Base-by-base conservation (phyloP, 2,329 filamentous ascomycete species). In the Cladosporium sp. region DNA sequence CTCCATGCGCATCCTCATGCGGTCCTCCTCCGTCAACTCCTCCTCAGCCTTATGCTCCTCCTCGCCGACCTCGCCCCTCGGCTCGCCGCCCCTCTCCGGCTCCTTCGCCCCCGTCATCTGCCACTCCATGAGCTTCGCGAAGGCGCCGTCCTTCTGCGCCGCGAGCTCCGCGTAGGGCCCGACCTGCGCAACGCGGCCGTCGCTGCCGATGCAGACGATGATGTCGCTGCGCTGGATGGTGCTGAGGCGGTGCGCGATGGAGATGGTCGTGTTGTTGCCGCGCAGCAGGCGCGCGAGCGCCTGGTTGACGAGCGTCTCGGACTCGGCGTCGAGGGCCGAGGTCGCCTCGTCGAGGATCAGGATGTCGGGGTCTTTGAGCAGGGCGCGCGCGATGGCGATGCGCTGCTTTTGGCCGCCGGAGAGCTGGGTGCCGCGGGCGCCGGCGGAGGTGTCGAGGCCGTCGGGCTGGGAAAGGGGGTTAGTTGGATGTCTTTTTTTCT, bases 61-160 rank as follows among this genome's bases (percentile, higher is more conserved):
- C 28, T 72, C 56, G 40, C 72, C 67, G 2, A 53, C 43, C 56
- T 80, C 70, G 11, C 61, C 68, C 58, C 48, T 18, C 46, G 54
- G 35, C 38, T 46, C 16, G 48, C 46, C 4, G 41, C 46, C 1
- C 9, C 16, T 67, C 52, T 22, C 59, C 38, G 56, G 46, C 58
- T 57, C 14, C 34, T 55, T 19, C 34, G 51, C 16, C 10, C 91
- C 92, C 62, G 81, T 93, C 82, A 97, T 87, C 73, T 98, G 93
- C 91, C 91, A 97, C 71, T 97, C 92, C 93, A 98, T 98, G 49
- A 98, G 77, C 72, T 87, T 93, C 62, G 85, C 92, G 66, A 98
- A 98, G 2, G 91, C 89, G 49, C 92, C 95, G 9, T 86, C 75
- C 13, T 81, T 79, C 55, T 89, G 82, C 4, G 80, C 76, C 49